Base-by-base conservation (phyloP, 2,329 filamentous ascomycete species). In the Xylariaceae sp. region DNA sequence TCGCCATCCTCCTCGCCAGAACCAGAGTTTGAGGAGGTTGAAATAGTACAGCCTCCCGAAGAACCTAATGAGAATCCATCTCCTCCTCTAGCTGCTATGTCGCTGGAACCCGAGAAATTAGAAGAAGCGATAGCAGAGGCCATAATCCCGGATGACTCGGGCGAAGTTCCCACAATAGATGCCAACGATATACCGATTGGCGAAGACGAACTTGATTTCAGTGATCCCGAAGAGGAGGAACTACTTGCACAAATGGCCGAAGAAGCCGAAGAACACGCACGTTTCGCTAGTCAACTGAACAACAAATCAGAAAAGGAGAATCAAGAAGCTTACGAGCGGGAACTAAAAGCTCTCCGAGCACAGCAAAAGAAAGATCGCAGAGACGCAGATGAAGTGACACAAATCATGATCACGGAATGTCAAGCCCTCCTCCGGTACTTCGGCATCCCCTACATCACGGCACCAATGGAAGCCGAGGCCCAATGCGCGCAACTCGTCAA, bases 381-480 rank as follows among this genome's bases (percentile, higher is more conserved):
- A 68, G 94, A 99, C 71, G 93, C 95, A 0, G 95, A 99, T 68
- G 94, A 99, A 73, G 93, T 99, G 3, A 96, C 92, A 0, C 90
- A 96, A 65, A 88, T 93, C 65, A 99, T 99, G 94, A 86, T 97
- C 47, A 85, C 88, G 0, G 95, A 99, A 74, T 97, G 94, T 64
- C 94, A 99, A 72, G 88, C 94, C 51, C 82, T 99, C 0, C 83
- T 99, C 17, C 83, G 86, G 4, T 83, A 97, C 7, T 99, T 99
- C 73, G 94, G 94, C 0, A 84, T 99, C 9, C 94, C 94, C 0
- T 99, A 99, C 71, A 88, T 99, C 66, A 99, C 93, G 0, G 94
- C 94, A 0, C 95, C 95, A 0, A 97, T 97, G 94, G 94, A 99
- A 80, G 94, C 94, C 0, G 94, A 99, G 79, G 94, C 94, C 0